Percentiles rank a stretch among this genome's conserved stretches.
phyloP scores from a whole-genome alignment of 106 monocot species.

The Acorus calamus region DNA sequence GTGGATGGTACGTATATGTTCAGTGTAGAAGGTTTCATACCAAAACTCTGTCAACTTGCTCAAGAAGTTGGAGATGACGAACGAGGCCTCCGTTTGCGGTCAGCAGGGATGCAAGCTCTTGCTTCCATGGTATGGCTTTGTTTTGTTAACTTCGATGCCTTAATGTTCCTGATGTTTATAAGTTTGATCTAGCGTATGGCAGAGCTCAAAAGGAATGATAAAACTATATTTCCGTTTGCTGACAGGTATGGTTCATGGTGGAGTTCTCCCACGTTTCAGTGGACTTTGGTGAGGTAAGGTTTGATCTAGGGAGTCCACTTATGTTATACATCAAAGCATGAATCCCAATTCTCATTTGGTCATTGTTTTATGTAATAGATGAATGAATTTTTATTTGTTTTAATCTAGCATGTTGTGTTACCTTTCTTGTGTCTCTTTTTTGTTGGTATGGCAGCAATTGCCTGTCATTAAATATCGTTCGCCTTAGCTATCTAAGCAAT shows the following conservation, averaged over 20 bases:
- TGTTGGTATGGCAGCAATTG: too few relatives aligned
- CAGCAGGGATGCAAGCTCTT: slow-evolving; percentile 79
- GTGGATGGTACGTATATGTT: slow-evolving; percentile 88
- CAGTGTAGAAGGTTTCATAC: slow-evolving; percentile 78
- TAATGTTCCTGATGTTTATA: neutral
- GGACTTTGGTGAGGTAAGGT: slow-evolving; percentile 79
- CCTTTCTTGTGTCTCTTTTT: too few relatives aligned
- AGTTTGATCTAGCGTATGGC: neutral
- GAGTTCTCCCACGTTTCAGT: slow-evolving; percentile 74
- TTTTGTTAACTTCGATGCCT: neutral
- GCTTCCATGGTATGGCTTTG: slow-evolving; percentile 64
- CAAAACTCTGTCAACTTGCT: slow-evolving; percentile 84
- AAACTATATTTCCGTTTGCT: slow-evolving; percentile 6
- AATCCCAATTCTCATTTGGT: too few relatives aligned
- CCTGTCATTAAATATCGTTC: too few relatives aligned
- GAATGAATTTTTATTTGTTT: too few relatives aligned
- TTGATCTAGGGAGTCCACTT: neutral
- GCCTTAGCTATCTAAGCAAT: too few relatives aligned
- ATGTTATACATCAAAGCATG: too few relatives aligned
- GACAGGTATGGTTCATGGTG: slow-evolving; percentile 79
- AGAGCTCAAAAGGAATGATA: too few relatives aligned
- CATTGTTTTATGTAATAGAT: too few relatives aligned
- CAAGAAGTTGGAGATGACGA: slow-evolving; percentile 51
- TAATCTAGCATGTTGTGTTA: too few relatives aligned
- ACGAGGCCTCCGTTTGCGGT: slow-evolving; percentile 41